Base-by-base conservation (phyloP, 2,329 filamentous ascomycete genomes). In the Hirsutella rhossiliensis region DNA sequence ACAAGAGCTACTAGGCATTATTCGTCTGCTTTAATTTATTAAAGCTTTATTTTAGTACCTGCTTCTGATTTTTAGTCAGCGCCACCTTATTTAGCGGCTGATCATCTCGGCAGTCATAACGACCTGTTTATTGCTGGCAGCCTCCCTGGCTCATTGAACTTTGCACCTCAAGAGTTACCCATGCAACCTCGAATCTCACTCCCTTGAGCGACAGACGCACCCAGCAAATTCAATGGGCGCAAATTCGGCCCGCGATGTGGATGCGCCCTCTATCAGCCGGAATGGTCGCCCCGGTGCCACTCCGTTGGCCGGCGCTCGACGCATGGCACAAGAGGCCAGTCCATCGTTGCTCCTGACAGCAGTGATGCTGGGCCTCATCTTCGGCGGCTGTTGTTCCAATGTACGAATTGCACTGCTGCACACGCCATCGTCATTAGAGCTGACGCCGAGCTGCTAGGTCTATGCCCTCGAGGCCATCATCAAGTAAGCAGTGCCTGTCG, bases 401-500 rank as follows among this genome's bases (percentile, higher is more conserved):
- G 89, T 89, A 69, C 64, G 79, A 18, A 19, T 11, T 27, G 7
- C 5, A 38, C 3, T 8, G n/a, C 9, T 23, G 6, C 1, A 8
- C 17, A 44, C 23, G 17, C 19, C 29, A 29, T 20, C 23, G 17
- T 34, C 13, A 31, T 3, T 17, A 5, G 13, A n/a, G 19, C 28
- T 17, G 18, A 18, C 8, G n/a, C 7, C 56, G 50, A 54, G 54
- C 49, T 53, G 58, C 54, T 60, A 94, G 82, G 87, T 96, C n/a
- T 97, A 94, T 65, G 87, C 90, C 36, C 73, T 98, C 45, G 92
- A 98, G 65, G 85, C 87, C 40, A 94, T 97, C 55, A 80, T 98
- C 59, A 94, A 92, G 85, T 92, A 68, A 76, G 81, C 68, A 41
- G 43, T 11, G 18, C 2, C 13, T 18, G 31, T 51, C 36, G 37